Base-by-base conservation (phyloP, 192 early-diverging fungal genomes). In the Piromyces sp. region DNA sequence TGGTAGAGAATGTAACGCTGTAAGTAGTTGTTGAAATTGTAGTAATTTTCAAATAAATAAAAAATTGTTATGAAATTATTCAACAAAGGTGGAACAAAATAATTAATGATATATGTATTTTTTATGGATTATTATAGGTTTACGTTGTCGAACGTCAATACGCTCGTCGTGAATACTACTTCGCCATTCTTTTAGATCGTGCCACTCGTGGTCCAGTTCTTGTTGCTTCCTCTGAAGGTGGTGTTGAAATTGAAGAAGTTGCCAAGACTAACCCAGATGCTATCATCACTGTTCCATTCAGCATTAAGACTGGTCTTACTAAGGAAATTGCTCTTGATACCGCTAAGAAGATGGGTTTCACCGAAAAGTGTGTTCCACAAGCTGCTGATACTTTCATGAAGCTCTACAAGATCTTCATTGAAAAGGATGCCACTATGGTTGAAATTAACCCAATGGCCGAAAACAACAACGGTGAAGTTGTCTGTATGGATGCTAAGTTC, bases 401-500 rank as follows among this genome's bases (percentile, higher is more conserved):
- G 85, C 90, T 99, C 30, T 99, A 97, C 93, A 95, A 96, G 85
- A 89, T 98, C 87, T 99, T 99, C 84, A 90, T 94, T 84, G 94
- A 96, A 85, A 98, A 95, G 89, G 96, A 99, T 83, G 94, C 96
- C 82, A 97, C 96, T 80, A 94, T 96, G 92, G 94, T 99, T 82
- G 97, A 98, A 89, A 99, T 99, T 88, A 99, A 99, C 91, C 97
- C 96, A 30, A 92, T 99, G 85, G 94, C 96, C 38, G 96, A 99
- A 88, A 92, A 95, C 19, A 88, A 90, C 33, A 93, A 92, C 80
- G 91, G 96, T 84, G 93, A 96, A 86, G 93, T 97, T 51, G 88
- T 94, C 87, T 95, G 95, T 89, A 98, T 99, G 96, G 97, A 99
- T 87, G 97, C 97, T 89, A 99, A 99, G 91, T 92, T 98, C 88